Percentiles rank a stretch among this genome's conserved stretches.
Evolutionary conservation across 129 eudicot species (phyloP).

Genomic region (Flaveria trinervia): DNA sequence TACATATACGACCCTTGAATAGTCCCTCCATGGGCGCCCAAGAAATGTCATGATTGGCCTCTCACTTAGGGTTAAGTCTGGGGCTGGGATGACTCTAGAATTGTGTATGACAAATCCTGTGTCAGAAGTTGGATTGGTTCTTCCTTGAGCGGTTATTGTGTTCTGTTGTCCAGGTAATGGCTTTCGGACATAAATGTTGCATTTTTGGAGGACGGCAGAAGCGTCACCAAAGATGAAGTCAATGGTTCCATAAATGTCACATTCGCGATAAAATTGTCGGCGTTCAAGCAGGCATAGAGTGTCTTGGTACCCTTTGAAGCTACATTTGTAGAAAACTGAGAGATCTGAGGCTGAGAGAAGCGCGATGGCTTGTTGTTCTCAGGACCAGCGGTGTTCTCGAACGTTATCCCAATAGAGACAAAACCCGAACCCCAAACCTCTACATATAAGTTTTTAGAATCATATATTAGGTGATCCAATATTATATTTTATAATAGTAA

Average conservation of each 20-base stretch:
- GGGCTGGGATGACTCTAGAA: conserved; percentile 31
- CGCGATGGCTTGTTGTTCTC: conserved; percentile 37
- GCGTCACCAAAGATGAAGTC: conserved; percentile 58
- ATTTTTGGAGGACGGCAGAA: conserved; percentile 40
- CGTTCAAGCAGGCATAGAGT: conserved; percentile 28
- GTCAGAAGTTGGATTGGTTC: conserved; percentile 27
- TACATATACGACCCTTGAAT: conserved; percentile 35
- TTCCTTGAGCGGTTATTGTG: conserved; percentile 50
- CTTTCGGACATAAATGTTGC: conserved; percentile 45
- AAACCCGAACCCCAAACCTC: conserved; percentile 46
- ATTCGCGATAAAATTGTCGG: conserved; percentile 51
- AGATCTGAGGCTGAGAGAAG: conserved; percentile 38
- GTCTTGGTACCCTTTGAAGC: conserved; percentile 64
- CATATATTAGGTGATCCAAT: background rate
- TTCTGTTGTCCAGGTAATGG: conserved; percentile 34
- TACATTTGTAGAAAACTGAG: conserved; percentile 43
- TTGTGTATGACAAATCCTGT: conserved; percentile 46
- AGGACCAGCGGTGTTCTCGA: conserved; percentile 52
- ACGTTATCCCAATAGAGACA: conserved; percentile 41
- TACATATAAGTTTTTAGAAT: conserved; percentile 15
- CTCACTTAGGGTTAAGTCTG: background rate
- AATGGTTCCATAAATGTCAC: conserved; percentile 49
- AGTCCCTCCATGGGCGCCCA: conserved; percentile 49
- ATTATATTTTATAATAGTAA: background rate
- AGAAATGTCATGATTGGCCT: conserved; percentile 35